phyloP scores from a whole-genome alignment of 164 flowering plant genomes.

The Brasenia schreberi region DNA sequence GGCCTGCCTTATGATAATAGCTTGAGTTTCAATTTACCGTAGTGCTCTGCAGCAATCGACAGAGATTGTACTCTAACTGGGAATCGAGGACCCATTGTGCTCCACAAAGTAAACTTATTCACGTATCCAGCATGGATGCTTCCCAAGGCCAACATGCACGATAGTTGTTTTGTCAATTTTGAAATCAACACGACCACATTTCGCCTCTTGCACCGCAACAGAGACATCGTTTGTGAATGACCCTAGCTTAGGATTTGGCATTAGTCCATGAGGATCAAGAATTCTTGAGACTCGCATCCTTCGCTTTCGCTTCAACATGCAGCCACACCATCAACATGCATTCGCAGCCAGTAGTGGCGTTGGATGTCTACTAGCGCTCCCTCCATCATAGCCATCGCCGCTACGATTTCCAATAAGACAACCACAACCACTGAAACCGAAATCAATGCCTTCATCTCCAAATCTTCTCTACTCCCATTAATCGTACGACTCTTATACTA shows the following conservation, averaged over 20 bases:
- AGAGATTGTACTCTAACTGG: constrained; percentile 72
- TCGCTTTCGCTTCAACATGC: too few relatives aligned
- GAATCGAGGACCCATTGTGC: constrained; percentile 89
- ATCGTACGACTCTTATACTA: too few relatives aligned
- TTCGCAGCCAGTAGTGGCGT: too few relatives aligned
- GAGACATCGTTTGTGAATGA: constrained; percentile 66
- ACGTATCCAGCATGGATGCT: constrained; percentile 99
- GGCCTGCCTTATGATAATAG: too few relatives aligned
- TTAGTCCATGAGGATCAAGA: constrained; percentile 58
- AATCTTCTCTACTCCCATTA: too few relatives aligned
- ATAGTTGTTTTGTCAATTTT: constrained; percentile 79
- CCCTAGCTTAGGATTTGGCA: constrained; percentile 85
- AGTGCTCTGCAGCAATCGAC: constrained; percentile 63
- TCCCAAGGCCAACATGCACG: constrained; percentile 88
- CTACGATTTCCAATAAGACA: too few relatives aligned
- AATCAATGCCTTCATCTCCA: too few relatives aligned
- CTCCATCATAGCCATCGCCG: too few relatives aligned
- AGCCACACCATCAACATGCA: too few relatives aligned
- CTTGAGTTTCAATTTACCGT: constrained; percentile 27
- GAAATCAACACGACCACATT: constrained; percentile 51
- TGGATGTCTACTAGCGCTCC: too few relatives aligned
- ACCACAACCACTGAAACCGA: too few relatives aligned
- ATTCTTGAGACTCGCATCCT: constrained; percentile 16
- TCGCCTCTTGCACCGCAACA: constrained; percentile 59
- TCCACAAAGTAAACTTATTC: constrained; percentile 65